phyloP scores from a whole-genome alignment of 305 asterid genomes.

The Salvia sclarea region DNA sequence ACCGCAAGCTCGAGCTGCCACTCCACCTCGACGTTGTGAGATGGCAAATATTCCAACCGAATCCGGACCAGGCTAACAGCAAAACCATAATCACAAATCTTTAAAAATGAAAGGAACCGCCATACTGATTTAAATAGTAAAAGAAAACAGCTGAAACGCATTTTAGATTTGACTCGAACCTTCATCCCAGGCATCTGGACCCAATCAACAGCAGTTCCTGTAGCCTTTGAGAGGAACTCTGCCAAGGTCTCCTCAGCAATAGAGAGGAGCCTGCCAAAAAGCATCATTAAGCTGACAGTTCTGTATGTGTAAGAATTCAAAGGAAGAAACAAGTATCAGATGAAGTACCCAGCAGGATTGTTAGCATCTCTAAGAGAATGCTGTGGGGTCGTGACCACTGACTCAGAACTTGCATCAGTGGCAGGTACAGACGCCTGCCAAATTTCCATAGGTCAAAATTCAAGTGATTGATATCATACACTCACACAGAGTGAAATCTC shows the following conservation, averaged over 20 bases:
- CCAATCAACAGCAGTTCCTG: conserved; percentile 99
- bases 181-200: conserved; percentile 99
- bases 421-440: conserved; percentile 56
- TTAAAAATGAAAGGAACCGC: conserved; percentile 13
- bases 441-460: conserved; percentile 16
- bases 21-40: conserved; percentile 90
- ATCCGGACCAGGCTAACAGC: conserved; percentile 99
- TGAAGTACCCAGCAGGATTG: conserved; percentile 90
- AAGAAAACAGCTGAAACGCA: conserved; percentile 8
- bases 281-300: neutral
- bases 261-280: conserved; percentile 74
- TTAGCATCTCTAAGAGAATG: conserved; percentile 81
- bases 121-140: conserved; percentile 3
- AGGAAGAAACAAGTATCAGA: conserved; percentile 15
- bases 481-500: neutral
- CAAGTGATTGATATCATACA: neutral
- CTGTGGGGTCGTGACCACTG: conserved; percentile 75
- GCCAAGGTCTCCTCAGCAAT: conserved; percentile 99
- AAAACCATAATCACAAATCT: conserved; percentile 17
- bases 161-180: conserved; percentile 46
- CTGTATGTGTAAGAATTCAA: neutral
- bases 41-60: conserved; percentile 98
- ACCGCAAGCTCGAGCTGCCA: conserved; percentile 99
- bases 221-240: conserved; percentile 99
- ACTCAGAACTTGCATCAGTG: conserved; percentile 81